Evolutionary conservation across 2,329 filamentous ascomycete species (phyloP).

Genomic region (Septoria petroselini): DNA sequence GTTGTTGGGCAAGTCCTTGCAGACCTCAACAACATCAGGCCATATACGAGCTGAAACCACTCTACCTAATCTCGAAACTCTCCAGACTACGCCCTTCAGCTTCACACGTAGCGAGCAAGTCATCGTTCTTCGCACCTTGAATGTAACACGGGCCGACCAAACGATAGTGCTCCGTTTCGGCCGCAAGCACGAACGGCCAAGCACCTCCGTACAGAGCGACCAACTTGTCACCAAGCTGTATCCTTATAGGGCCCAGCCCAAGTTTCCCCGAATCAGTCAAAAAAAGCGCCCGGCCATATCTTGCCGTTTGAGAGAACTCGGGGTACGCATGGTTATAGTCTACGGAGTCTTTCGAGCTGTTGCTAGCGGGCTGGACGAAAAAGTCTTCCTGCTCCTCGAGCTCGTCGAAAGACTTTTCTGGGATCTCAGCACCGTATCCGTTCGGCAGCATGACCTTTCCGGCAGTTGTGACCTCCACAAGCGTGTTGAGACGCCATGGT

Average conservation of each 20-base stretch:
- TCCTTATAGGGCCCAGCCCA: slow-evolving; percentile 1
- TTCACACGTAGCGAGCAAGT: not conserved
- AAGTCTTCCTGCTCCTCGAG: not conserved
- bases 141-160: not conserved
- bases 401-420: not conserved
- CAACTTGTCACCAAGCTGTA: slow-evolving; percentile 1
- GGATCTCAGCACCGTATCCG: not conserved
- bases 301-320: not conserved
- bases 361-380: not conserved
- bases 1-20: no score
- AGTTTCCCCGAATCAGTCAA: not conserved
- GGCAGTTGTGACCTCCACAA: not conserved
- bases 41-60: no score
- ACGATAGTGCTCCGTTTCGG: not conserved
- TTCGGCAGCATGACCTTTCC: not conserved
- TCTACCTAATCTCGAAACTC: not conserved
- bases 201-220: slow-evolving; percentile 4
- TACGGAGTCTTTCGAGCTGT: not conserved
- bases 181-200: slow-evolving; percentile 7
- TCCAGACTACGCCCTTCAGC: not conserved
- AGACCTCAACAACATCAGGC: no score
- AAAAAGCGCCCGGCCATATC: not conserved
- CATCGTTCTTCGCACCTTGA: not conserved
- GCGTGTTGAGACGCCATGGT: not conserved
- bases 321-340: not conserved